Evolutionary conservation across 768 basidiomycete species (phyloP).

Genomic region (Podaxis rugospora): DNA sequence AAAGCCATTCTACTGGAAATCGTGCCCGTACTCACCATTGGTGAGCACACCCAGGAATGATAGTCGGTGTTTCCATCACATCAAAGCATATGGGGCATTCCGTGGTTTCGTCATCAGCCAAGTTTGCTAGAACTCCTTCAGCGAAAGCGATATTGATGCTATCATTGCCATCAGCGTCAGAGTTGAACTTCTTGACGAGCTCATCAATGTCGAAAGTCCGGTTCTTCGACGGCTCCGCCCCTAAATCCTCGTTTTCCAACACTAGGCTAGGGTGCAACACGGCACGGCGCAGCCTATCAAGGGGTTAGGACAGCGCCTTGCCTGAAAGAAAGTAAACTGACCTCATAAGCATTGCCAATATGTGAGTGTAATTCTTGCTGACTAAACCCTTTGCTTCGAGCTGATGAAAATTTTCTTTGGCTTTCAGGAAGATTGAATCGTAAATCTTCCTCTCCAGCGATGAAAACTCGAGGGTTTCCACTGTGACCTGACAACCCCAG

Average conservation of each 20-base stretch:
- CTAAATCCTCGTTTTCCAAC: slow-evolving; percentile 44
- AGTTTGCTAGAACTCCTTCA: slow-evolving; percentile 59
- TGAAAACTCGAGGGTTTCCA: slow-evolving; percentile 80
- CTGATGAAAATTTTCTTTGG: slow-evolving; percentile 76
- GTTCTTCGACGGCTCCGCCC: slow-evolving; percentile 32
- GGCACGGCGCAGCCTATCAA: slow-evolving; percentile 74
- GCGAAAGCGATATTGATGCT: slow-evolving; percentile 43
- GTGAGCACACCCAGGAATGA: slow-evolving; percentile 76
- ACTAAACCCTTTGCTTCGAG: slow-evolving; percentile 75
- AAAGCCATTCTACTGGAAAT: not conserved
- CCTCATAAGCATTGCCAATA: slow-evolving; percentile 95
- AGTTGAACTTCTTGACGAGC: slow-evolving; percentile 50
- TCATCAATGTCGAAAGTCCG: slow-evolving; percentile 51
- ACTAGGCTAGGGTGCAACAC: slow-evolving; percentile 90
- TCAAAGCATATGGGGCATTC: slow-evolving; percentile 87
- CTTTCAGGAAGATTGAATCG: slow-evolving; percentile 76
- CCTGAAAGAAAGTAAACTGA: slow-evolving; percentile 27
- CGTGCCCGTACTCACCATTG: slow-evolving; percentile 46
- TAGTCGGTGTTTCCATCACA: slow-evolving; percentile 62
- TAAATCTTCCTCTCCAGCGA: slow-evolving; percentile 83
- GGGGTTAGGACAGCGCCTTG: slow-evolving; percentile 4
- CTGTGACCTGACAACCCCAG: slow-evolving; percentile 39
- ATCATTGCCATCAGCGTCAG: slow-evolving; percentile 28
- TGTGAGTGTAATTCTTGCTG: slow-evolving; percentile 79
- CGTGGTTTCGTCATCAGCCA: slow-evolving; percentile 45